These are phyloP conservation scores for Inonotus obliquus DNA, from an alignment of 1,284 basidiomycete species.

Conservation along the genomic window DNA sequence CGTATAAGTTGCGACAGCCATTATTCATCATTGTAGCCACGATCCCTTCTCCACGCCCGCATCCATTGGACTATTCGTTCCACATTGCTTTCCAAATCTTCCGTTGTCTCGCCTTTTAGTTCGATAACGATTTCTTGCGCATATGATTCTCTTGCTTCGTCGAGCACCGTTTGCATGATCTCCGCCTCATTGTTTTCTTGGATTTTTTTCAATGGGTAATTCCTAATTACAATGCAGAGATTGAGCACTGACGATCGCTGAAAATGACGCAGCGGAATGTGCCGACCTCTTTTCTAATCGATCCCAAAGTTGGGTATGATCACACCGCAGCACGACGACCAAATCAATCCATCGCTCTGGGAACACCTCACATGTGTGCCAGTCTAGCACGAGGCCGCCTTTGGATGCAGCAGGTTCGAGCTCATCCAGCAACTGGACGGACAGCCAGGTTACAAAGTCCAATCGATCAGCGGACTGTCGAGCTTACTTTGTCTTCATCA, in stretches of 20 bases:
- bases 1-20: not conserved
- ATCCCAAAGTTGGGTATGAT: conserved; percentile 89
- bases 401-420: conserved; percentile 66
- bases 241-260: not conserved
- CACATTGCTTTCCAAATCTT: conserved; percentile 86
- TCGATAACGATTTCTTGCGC: conserved; percentile 84
- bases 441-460: not conserved
- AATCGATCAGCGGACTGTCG: not conserved
- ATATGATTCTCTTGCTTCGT: conserved; percentile 88
- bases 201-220: conserved; percentile 89
- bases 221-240: conserved; percentile 41
- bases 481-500: conserved; percentile 86
- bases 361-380: conserved; percentile 95
- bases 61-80: conserved; percentile 85
- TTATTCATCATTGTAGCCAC: conserved; percentile 1
- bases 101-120: conserved; percentile 72
- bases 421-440: conserved; percentile 74
- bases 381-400: conserved; percentile 90
- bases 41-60: conserved; percentile 66
- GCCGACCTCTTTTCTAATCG: conserved; percentile 87
- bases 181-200: conserved; percentile 98
- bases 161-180: conserved; percentile 92
- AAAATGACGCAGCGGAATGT: conserved; percentile 18
- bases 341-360: conserved; percentile 97
- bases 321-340: conserved; percentile 90